Evolutionary conservation across 306 rosid species (phyloP).

Genomic region (Castanospermum australe): DNA sequence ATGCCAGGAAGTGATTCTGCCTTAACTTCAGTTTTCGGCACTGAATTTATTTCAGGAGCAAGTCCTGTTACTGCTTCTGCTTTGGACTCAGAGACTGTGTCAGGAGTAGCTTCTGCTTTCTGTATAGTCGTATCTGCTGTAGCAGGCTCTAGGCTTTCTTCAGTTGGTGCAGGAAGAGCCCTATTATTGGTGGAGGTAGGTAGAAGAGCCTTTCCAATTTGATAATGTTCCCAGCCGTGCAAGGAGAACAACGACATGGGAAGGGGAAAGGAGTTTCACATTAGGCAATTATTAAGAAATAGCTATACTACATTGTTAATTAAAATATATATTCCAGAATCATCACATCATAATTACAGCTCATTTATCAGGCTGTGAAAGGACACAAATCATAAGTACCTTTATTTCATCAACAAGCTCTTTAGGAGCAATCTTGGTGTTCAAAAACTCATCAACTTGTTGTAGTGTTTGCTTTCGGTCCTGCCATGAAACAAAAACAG

Average conservation of each 20-base stretch:
- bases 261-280: not conserved
- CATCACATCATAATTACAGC: not conserved
- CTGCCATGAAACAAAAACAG: constrained; percentile 40
- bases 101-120: constrained; percentile 51
- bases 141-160: constrained; percentile 44
- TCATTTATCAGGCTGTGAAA: not conserved
- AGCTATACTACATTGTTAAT: not conserved
- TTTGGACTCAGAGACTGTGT: constrained; percentile 31
- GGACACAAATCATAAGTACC: constrained; percentile 39
- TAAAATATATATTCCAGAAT: not conserved
- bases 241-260: constrained; percentile 8
- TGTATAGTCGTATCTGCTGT: constrained; percentile 40
- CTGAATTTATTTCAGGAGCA: constrained; percentile 60
- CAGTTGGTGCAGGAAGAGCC: constrained; percentile 68
- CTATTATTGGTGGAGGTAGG: constrained; percentile 55
- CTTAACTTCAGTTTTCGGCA: constrained; percentile 58
- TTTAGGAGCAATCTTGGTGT: constrained; percentile 87
- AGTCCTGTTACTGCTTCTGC: constrained; percentile 44
- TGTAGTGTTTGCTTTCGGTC: constrained; percentile 74
- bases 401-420: constrained; percentile 77
- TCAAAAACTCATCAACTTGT: constrained; percentile 75
- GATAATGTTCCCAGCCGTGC: constrained; percentile 46
- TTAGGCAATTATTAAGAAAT: not conserved
- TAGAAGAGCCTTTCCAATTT: constrained; percentile 84
- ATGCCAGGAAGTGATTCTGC: constrained; percentile 54